A percentile compares a stretch with the other conserved stretches of the same genome.
These are phyloP conservation scores for Mycosarcoma maydis DNA, from an alignment of 1,284 basidiomycete genomes.

Conservation along the genomic window DNA sequence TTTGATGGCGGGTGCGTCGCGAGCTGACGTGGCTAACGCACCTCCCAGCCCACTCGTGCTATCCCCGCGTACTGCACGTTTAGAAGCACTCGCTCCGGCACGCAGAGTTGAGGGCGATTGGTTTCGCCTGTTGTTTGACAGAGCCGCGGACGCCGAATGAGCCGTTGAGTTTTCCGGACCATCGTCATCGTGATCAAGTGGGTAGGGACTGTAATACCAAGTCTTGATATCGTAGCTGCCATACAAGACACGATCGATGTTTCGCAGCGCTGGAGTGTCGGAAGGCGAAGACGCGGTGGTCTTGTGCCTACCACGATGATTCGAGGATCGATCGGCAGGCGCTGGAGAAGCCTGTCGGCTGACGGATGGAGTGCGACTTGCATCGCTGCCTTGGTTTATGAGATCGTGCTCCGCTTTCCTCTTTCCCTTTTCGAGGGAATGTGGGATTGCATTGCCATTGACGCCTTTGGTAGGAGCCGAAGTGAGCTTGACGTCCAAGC, in stretches of 20 bases:
- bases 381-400: slow-evolving; percentile 22
- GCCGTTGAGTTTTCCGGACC: slow-evolving; percentile 1
- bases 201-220: slow-evolving; percentile 67
- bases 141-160: background rate
- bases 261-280: slow-evolving; percentile 28
- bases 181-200: slow-evolving; percentile 55
- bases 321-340: slow-evolving; percentile 9
- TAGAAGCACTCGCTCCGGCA: background rate
- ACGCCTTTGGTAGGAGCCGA: slow-evolving; percentile 2
- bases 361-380: slow-evolving; percentile 21
- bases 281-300: slow-evolving; percentile 3
- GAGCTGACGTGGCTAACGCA: slow-evolving; percentile 17
- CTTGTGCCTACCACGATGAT: slow-evolving; percentile 12
- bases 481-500: background rate
- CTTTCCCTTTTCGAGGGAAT: slow-evolving; percentile 27
- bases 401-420: slow-evolving; percentile 31
- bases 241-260: slow-evolving; percentile 60
- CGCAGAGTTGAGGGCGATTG: slow-evolving; percentile 20
- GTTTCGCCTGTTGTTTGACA: slow-evolving; percentile 10
- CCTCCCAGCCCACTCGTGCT: slow-evolving; percentile 18
- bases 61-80: slow-evolving; percentile 17
- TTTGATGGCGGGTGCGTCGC: slow-evolving; percentile 27
- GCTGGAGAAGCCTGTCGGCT: slow-evolving; percentile 36
- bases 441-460: slow-evolving; percentile 7
- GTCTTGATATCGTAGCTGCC: slow-evolving; percentile 65